phyloP scores from a whole-genome alignment of 805 yeast species.

The Teunomyces pallodes region DNA sequence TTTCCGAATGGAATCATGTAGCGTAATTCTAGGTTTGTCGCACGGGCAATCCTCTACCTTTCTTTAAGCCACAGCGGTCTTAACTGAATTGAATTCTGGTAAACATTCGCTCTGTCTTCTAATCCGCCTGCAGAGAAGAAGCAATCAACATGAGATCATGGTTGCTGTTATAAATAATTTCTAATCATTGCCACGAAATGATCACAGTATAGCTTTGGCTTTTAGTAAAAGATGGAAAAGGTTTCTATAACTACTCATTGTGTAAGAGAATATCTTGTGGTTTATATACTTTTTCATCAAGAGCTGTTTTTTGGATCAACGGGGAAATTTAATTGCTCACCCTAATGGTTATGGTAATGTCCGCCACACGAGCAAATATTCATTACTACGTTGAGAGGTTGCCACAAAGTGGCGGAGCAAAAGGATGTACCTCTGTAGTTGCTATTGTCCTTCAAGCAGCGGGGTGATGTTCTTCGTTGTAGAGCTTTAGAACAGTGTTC shows the following conservation, averaged over 20 bases:
- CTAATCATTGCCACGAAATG: too few species aligned
- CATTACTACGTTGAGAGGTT: not conserved
- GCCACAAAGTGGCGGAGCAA: not conserved
- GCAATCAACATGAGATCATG: too few species aligned
- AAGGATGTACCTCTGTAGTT: not conserved
- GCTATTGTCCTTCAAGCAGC: not conserved
- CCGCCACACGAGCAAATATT: slow-evolving; percentile 3
- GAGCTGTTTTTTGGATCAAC: not conserved
- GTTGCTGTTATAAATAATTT: too few species aligned
- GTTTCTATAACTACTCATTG: too few species aligned
- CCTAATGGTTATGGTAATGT: slow-evolving; percentile 1
- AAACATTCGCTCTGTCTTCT: too few species aligned
- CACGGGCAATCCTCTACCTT: too few species aligned
- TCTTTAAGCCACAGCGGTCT: too few species aligned
- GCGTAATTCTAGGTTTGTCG: too few species aligned
- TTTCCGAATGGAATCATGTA: not conserved
- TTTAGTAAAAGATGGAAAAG: too few species aligned
- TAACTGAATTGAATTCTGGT: too few species aligned
- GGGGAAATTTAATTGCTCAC: slow-evolving; percentile 1
- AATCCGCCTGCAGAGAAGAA: too few species aligned
- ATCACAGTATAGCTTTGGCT: too few species aligned
- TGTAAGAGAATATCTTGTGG: not conserved
- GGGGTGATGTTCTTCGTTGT: slow-evolving; percentile 3
- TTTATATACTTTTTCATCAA: slow-evolving; percentile 1
- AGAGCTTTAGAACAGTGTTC: slow-evolving; percentile 12